A percentile compares a stretch with the other conserved stretches of the same genome.
These are phyloP conservation scores for Fraxinus pennsylvanica DNA, from an alignment of 257 asterid genomes.

Conservation along the genomic window DNA sequence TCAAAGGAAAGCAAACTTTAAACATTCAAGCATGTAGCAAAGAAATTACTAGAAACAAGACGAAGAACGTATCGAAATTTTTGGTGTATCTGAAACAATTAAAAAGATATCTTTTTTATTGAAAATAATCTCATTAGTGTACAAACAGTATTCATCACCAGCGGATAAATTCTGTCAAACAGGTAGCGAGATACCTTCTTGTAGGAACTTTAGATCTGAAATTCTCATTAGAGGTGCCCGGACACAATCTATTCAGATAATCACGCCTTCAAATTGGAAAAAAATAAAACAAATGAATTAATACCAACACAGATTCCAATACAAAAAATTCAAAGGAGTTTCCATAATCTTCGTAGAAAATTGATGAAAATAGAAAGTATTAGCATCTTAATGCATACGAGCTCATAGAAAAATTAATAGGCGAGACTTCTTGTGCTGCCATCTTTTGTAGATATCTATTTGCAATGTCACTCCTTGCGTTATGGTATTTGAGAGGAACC, in stretches of 20 bases:
- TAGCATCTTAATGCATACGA: constrained; percentile 35
- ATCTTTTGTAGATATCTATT: constrained; percentile 47
- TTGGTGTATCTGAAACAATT: constrained; percentile 4
- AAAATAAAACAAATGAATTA: neutral
- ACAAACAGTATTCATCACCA: constrained; percentile 15
- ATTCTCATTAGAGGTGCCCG: constrained; percentile 45
- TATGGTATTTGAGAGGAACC: constrained; percentile 74
- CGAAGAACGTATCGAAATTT: neutral
- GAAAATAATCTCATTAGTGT: neutral
- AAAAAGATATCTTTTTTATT: neutral
- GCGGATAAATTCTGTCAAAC: constrained; percentile 17
- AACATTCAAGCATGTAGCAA: constrained; percentile 8
- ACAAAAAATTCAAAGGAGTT: constrained; percentile 17
- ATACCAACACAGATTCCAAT: constrained; percentile 15
- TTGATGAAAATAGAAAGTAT: constrained; percentile 15
- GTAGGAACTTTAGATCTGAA: constrained; percentile 45
- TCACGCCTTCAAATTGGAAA: constrained; percentile 57
- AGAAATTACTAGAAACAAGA: neutral
- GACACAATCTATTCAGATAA: constrained; percentile 69
- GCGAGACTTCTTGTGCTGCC: constrained; percentile 49
- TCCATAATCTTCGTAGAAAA: neutral
- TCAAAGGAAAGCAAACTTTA: constrained; percentile 5
- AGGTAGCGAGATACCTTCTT: constrained; percentile 47
- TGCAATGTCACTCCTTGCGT: constrained; percentile 56
- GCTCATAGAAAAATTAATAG: constrained; percentile 66